Base-by-base conservation (phyloP, 2,329 filamentous ascomycete genomes). In the Paraphaeosphaeria sporulosa region DNA sequence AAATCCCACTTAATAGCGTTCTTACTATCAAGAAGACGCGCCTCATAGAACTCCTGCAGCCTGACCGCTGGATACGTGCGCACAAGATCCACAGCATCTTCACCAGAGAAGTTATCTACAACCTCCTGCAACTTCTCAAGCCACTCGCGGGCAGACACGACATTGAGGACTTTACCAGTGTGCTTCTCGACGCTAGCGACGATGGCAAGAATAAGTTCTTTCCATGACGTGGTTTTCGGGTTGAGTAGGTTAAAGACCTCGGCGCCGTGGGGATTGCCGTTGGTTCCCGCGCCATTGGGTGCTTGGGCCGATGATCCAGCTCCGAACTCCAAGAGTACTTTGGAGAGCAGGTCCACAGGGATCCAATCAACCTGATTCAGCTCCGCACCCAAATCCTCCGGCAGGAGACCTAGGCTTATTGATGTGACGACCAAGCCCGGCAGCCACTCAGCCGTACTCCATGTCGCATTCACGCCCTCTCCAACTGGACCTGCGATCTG, bases 401-500 rank as follows among this genome's bases (percentile, higher is more conserved):
- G 68, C n/a, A 71, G 9, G 3, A 55, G 55, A 10, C 64, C 64
- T 48, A 75, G 44, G 10, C 50, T 47, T 38, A 64, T 69, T 36
- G 64, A 69, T 0, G 66, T 69, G n/a, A 60, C 48, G 0, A 75
- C 59, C 3, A 75, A 25, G n/a, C 63, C 69, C 9, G 72, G 71
- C 1, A 75, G 57, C 71, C 71, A 74, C 46, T 75, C 71, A 13
- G 66, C 59, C 10, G 44, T 48, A 13, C 71, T 71, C 72, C 72
- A 74, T 7, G 67, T 52, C 4, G 71, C 68, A 3, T 62, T 55
- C 4, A 60, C 57, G 17, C 30, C 23, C 10, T 51, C 30, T 6
- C 62, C 53, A 15, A 64, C 64, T 1, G 73, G 69, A 6, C 74
- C 74, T 25, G 71, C 74, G 3, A 77, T 64, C 57, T 77, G 74